phyloP scores from a whole-genome alignment of 2,329 filamentous ascomycete species.

The Colletotrichum tropicale region DNA sequence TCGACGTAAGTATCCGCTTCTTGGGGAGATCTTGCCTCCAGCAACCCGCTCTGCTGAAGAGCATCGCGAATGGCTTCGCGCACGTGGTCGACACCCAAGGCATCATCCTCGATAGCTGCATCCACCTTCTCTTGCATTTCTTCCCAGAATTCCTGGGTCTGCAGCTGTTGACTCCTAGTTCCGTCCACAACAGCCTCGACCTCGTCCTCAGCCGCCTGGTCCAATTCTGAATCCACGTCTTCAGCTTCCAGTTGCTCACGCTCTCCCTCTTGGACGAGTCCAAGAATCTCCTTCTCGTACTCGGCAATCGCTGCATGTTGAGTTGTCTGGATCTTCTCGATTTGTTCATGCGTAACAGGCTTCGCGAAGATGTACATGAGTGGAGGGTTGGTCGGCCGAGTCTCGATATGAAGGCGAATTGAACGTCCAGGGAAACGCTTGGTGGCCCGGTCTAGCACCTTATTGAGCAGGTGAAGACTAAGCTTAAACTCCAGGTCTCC shows the following conservation, averaged over 20 bases:
- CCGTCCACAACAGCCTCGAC: slow-evolving; percentile 18
- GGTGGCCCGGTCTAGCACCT: slow-evolving; percentile 77
- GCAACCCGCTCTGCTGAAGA: slow-evolving; percentile 57
- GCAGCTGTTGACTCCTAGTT: slow-evolving; percentile 25
- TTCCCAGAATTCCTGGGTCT: slow-evolving; percentile 51
- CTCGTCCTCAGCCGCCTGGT: slow-evolving; percentile 2
- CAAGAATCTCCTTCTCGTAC: slow-evolving; percentile 69
- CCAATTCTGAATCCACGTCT: slow-evolving; percentile 20
- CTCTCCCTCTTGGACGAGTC: slow-evolving; percentile 40
- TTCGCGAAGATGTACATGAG: slow-evolving; percentile 92
- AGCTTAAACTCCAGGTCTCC: slow-evolving; percentile 87
- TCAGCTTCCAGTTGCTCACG: neutral
- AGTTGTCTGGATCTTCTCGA: slow-evolving; percentile 73
- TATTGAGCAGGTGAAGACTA: slow-evolving; percentile 80
- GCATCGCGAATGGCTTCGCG: slow-evolving; percentile 60
- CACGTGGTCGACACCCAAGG: slow-evolving; percentile 54
- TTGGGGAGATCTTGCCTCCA: slow-evolving; percentile 47
- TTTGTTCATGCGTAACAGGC: slow-evolving; percentile 76
- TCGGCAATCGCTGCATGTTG: slow-evolving; percentile 69
- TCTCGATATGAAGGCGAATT: slow-evolving; percentile 82
- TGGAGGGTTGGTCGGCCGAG: slow-evolving; percentile 61
- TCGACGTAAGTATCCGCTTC: slow-evolving; percentile 55
- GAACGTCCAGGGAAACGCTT: slow-evolving; percentile 76
- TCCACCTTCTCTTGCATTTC: slow-evolving; percentile 61
- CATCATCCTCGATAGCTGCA: slow-evolving; percentile 62